These are phyloP conservation scores for Gentiana macrophylla DNA, from an alignment of 257 asterid species.

Conservation along the genomic window DNA sequence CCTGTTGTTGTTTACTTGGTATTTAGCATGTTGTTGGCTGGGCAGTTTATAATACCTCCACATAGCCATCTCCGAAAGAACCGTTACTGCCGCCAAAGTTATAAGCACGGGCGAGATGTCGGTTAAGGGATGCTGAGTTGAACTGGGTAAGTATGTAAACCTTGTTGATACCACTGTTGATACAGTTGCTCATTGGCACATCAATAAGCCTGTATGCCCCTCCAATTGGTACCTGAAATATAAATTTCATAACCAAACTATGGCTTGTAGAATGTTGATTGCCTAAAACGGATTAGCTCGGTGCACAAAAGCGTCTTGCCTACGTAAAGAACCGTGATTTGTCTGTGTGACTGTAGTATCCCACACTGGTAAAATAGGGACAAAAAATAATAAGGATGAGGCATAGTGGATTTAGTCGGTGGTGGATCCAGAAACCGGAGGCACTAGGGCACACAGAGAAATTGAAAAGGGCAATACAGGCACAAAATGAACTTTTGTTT, in stretches of 20 bases:
- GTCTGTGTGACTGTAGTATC: too few relatives aligned
- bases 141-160: constrained; percentile 93
- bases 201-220: constrained; percentile 96
- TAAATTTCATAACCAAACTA: background rate
- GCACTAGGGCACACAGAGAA: too few relatives aligned
- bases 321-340: too few relatives aligned
- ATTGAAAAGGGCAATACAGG: background rate
- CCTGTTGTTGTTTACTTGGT: background rate
- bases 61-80: constrained; percentile 89
- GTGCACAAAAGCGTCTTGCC: too few relatives aligned
- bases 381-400: background rate
- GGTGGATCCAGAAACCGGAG: too few relatives aligned
- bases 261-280: background rate
- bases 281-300: too few relatives aligned
- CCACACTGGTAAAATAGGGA: too few relatives aligned
- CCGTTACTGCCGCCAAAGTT: constrained; percentile 51
- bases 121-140: constrained; percentile 93
- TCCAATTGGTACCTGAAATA: constrained; percentile 82
- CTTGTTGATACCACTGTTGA: constrained; percentile 91
- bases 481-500: too few relatives aligned
- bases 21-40: background rate
- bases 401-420: too few relatives aligned
- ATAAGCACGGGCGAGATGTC: constrained; percentile 87
- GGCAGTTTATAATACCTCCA: constrained; percentile 43
- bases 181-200: constrained; percentile 98